These are phyloP conservation scores for Cordia subcordata DNA, from an alignment of 257 asterid genomes.

Conservation along the genomic window DNA sequence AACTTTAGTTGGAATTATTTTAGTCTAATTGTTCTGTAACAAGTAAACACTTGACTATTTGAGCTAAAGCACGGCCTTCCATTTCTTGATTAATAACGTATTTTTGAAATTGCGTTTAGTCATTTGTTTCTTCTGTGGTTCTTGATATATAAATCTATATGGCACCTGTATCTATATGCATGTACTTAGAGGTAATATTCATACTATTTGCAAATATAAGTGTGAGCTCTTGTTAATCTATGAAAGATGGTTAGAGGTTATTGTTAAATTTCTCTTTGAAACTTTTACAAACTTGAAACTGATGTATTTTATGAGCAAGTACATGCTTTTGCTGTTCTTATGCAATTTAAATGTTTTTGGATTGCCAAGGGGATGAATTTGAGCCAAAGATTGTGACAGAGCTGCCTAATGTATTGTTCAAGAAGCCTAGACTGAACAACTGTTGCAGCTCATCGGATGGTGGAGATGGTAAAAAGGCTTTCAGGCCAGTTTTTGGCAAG, in stretches of 20 bases:
- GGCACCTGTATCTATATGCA: background rate
- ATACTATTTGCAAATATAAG: no score
- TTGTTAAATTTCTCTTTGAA: no score
- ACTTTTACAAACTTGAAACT: background rate
- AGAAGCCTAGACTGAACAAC: constrained; percentile 47
- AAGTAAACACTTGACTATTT: no score
- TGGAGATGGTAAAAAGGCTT: constrained; percentile 15
- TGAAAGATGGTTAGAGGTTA: background rate
- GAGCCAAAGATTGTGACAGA: constrained; percentile 55
- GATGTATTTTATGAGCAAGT: background rate
- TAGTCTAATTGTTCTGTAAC: no score
- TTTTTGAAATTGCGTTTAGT: no score
- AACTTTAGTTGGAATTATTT: no score
- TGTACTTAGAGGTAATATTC: background rate
- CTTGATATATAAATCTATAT: background rate
- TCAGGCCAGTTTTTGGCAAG: constrained; percentile 31
- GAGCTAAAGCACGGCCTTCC: no score
- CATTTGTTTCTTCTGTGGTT: background rate
- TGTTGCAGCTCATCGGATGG: constrained; percentile 11
- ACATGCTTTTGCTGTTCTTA: background rate
- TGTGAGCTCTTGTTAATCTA: background rate
- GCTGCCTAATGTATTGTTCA: constrained; percentile 52
- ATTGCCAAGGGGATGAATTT: constrained; percentile 41
- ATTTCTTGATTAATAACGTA: no score
- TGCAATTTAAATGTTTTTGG: constrained; percentile 2